Evolutionary conservation across 148 eudicot genomes (phyloP).

Genomic region (Diospyros kaki): DNA sequence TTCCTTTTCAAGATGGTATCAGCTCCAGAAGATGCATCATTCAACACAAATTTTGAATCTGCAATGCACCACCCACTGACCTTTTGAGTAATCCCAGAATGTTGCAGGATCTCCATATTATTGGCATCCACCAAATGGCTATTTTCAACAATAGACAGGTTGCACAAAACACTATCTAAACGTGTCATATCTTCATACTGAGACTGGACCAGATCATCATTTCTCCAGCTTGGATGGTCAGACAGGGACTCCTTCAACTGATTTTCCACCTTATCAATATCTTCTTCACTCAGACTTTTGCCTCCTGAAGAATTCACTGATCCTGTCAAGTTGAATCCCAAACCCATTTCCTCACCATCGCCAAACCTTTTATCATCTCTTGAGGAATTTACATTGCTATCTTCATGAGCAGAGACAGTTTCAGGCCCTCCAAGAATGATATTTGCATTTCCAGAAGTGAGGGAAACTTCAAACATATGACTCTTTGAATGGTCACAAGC

Average conservation of each 20-base stretch:
- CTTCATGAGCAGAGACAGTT: constrained; percentile 25
- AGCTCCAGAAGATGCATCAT: constrained; percentile 4
- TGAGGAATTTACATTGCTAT: constrained; percentile 27
- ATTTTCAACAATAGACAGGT: background rate
- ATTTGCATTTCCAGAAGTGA: constrained; percentile 26
- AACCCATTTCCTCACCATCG: constrained; percentile 16
- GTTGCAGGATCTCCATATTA: constrained; percentile 1
- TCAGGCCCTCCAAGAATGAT: constrained; percentile 24
- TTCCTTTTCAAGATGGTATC: constrained; percentile 21
- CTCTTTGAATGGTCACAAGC: constrained; percentile 25
- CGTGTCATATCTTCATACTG: background rate
- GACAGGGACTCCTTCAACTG: background rate
- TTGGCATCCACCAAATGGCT: constrained; percentile 12
- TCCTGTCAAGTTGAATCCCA: constrained; percentile 7
- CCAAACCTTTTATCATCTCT: constrained; percentile 19
- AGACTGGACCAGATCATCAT: constrained; percentile 1
- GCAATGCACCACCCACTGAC: constrained; percentile 3
- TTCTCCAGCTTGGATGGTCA: constrained; percentile 10
- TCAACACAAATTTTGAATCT: constrained; percentile 6
- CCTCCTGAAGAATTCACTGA: constrained; percentile 20
- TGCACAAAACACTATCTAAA: background rate
- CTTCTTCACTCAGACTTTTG: constrained; percentile 13
- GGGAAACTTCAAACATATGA: constrained; percentile 42
- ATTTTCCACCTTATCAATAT: constrained; percentile 1
- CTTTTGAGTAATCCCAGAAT: background rate